These are phyloP conservation scores for Cladosporium velox DNA, from an alignment of 2,329 filamentous ascomycete genomes.

Conservation along the genomic window DNA sequence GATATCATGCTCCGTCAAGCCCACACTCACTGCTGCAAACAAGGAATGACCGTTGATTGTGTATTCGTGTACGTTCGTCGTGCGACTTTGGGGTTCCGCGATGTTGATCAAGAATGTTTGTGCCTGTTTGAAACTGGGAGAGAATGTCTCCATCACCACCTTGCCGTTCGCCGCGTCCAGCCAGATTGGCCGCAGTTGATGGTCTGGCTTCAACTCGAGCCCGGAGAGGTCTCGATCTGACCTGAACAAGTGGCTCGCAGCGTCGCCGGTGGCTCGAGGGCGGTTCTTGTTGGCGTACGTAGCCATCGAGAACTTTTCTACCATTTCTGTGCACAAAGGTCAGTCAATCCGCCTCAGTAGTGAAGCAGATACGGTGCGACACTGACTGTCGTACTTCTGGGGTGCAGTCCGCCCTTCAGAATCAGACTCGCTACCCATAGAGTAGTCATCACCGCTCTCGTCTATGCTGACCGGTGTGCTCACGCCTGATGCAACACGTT, in stretches of 20 bases:
- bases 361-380: conserved; percentile 5
- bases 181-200: conserved; percentile 87
- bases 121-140: conserved; percentile 78
- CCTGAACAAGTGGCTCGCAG: conserved; percentile 58
- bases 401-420: conserved; percentile 24
- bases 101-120: conserved; percentile 96
- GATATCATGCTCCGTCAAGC: conserved; percentile 85
- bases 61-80: conserved; percentile 92
- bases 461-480: conserved; percentile 48
- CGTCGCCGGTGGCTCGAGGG: conserved; percentile 47
- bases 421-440: conserved; percentile 40
- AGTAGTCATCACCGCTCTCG: conserved; percentile 57
- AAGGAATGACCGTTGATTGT: conserved; percentile 87
- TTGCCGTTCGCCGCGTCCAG: conserved; percentile 84
- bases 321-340: conserved; percentile 40
- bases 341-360: conserved; percentile 21
- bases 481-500: conserved; percentile 43
- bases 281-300: conserved; percentile 48
- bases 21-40: conserved; percentile 93
- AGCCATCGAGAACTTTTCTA: conserved; percentile 57
- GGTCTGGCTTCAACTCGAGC: conserved; percentile 80
- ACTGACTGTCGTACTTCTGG: conserved; percentile 45
- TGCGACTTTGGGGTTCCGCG: conserved; percentile 86
- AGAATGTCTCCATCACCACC: conserved; percentile 94
- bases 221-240: conserved; percentile 77